Evolutionary conservation across 805 yeast genomes (phyloP), one percentile per base, ranked within the genome.

Genomic region (Millerozyma miso): DNA sequence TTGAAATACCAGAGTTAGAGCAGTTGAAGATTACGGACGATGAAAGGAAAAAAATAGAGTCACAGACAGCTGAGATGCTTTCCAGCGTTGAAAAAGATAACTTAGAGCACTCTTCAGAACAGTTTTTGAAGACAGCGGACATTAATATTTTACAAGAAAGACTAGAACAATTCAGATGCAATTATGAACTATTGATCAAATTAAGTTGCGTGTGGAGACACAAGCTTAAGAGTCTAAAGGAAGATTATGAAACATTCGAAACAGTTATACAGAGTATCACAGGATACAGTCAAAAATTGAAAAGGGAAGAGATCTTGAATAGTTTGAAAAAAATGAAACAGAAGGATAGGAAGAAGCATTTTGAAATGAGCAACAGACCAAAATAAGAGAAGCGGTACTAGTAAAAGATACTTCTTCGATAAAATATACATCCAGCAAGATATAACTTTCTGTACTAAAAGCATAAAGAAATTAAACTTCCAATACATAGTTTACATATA

Each of bases 191-290:
- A 36, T 53, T 70, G 31, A 31, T 63, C 1, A 43, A 45, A 37
- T 52, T 70, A 37, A 49, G 63, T 39, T 59, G 69, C 40, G 65
- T 76, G 8, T 82, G 90, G 85, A 69, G 70, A 38, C 60, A 74
- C 46, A 68, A 75, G 45, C 67, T 75, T 38, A 58, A 60, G 31
- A 79, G 73, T 6, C 63, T 82, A 15, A 67, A 67, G 43, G 74
- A 71, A 35, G 95, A 89, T 59, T 85, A 86, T 53, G 77, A 76
- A 29, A 79, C 90, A 13, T 89, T 83, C 57, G 96, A 91, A 52
- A 75, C 83, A 2, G 95, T 93, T 51, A 89, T 93, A 34, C 96
- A 88, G 56, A 89, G 88, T 53, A 67, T 90, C 52, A 86, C 90
- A 13, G 97, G 96, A 5, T 89, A 90, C 58, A 85, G 96, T 4